These are phyloP conservation scores for Cytospora paraplurivora DNA, from an alignment of 2,329 filamentous ascomycete genomes.

Conservation along the genomic window DNA sequence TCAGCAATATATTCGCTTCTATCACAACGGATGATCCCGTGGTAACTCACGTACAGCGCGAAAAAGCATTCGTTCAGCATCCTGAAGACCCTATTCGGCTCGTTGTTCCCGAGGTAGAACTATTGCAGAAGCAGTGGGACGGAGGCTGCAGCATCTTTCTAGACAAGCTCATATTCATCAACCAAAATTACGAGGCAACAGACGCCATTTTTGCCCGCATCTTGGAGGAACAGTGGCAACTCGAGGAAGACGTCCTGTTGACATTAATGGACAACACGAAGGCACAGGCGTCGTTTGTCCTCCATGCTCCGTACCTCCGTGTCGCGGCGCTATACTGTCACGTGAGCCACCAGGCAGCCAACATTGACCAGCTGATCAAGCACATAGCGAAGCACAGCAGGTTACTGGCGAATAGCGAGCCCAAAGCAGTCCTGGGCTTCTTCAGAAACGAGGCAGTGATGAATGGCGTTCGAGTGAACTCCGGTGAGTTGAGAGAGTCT, in stretches of 20 bases:
- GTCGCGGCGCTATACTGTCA: conserved; percentile 57
- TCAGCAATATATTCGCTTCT: conserved; percentile 50
- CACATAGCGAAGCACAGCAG: conserved; percentile 49
- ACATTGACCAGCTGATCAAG: conserved; percentile 44
- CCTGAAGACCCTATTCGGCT: conserved; percentile 32
- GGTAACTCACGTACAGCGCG: conserved; percentile 30
- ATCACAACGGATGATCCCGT: conserved; percentile 36
- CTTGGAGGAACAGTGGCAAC: conserved; percentile 51
- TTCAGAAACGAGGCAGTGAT: conserved; percentile 38
- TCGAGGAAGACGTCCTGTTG: conserved; percentile 55
- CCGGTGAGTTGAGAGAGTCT: conserved; percentile 35
- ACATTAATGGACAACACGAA: conserved; percentile 58
- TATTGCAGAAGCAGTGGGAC: conserved; percentile 32
- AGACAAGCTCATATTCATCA: conserved; percentile 65
- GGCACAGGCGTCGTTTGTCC: conserved; percentile 49
- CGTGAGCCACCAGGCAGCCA: conserved; percentile 39
- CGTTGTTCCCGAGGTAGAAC: conserved; percentile 26
- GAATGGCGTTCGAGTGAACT: conserved; percentile 36
- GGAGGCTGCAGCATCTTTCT: conserved; percentile 54
- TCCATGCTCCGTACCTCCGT: conserved; percentile 59
- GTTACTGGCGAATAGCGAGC: conserved; percentile 50
- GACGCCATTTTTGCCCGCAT: conserved; percentile 60
- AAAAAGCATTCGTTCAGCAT: conserved; percentile 44
- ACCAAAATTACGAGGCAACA: conserved; percentile 56
- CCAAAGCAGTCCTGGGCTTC: conserved; percentile 51